Evolutionary conservation across 345 rosid genomes (phyloP).

Genomic region (Brassica juncea): DNA sequence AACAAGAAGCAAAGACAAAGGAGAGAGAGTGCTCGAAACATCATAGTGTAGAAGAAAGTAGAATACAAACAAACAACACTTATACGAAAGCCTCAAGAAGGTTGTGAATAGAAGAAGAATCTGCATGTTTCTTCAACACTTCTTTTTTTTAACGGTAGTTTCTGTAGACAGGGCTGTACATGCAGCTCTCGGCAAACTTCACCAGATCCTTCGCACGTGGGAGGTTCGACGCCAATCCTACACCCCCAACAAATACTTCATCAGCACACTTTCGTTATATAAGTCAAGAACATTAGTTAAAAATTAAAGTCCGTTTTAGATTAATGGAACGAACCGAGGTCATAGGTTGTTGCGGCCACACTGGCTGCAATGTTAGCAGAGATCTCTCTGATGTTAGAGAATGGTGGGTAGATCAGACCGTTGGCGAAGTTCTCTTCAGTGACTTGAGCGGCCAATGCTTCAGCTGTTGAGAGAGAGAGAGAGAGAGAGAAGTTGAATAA

Average conservation of each 20-base stretch:
- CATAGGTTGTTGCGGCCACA: constrained; percentile 93
- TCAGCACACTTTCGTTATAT: not conserved
- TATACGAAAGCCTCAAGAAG: constrained; percentile 31
- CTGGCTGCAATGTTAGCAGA: constrained; percentile 87
- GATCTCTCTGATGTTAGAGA: constrained; percentile 80
- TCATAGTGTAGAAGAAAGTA: not conserved
- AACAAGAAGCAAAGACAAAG: constrained; percentile 10
- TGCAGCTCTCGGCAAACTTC: constrained; percentile 83
- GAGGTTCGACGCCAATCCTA: constrained; percentile 88
- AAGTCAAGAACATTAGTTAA: not conserved
- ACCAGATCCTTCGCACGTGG: constrained; percentile 88
- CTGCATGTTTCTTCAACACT: constrained; percentile 25
- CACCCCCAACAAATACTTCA: constrained; percentile 22
- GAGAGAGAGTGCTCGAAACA: constrained; percentile 11
- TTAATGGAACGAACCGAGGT: constrained; percentile 64
- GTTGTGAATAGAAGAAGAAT: not conserved
- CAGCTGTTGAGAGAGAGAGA: constrained; percentile 56
- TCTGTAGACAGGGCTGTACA: constrained; percentile 85
- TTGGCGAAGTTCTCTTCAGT: constrained; percentile 60
- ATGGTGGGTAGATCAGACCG: constrained; percentile 91
- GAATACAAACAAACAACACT: constrained; percentile 23
- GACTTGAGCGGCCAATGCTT: constrained; percentile 87
- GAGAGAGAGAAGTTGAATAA: not conserved
- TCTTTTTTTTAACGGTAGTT: constrained; percentile 61
- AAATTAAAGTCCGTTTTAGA: not conserved